Evolutionary conservation across 2,329 filamentous ascomycete genomes (phyloP), one percentile per base, ranked within the genome.

Genomic region (Fusarium sp.): DNA sequence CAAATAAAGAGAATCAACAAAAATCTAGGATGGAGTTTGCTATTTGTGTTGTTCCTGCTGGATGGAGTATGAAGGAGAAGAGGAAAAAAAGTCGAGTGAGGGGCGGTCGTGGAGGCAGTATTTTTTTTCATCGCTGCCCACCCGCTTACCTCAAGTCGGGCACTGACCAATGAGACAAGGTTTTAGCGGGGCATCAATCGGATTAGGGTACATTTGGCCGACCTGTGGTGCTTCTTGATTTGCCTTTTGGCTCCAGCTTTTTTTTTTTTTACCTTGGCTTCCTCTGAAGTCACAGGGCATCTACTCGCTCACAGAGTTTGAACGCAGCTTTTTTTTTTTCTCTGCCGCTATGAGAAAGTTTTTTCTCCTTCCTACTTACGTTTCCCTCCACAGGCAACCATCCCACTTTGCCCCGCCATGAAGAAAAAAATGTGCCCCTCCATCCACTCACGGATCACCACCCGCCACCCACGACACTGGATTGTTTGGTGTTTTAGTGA

Each of bases 1-100:
- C 85, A 67, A 73, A 71, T 73, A 68, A 79, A 79, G 80, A 82
- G 81, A 83, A 81, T 76, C 72, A 74, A 77, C 73, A 73, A 74
- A 72, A 78, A 80, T 77, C 79, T 83, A 84, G 76, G 81, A 84
- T 74, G 71, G 70, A 77, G 71, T 49, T 79, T 63, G 70, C 72
- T 76, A 75, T 75, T 54, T 75, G 72, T 76, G 71, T 74, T 65
- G 62, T 75, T 54, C 65, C 67, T 66, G 75, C 70, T 72, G 65
- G 37, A 75, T 73, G 75, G 71, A 75, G 71, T 72, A 74, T 74
- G 72, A 69, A 74, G 69, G 69, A 76, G 71, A 74, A 73, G 76
- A 68, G 61, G 62, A 78, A 80, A 81, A 81, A 81, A 78, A 76
- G 74, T 78, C 68, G 74, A 75, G 72, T 71, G 78, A 81, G 80